Evolutionary conservation across 2,329 filamentous ascomycete genomes (phyloP).

Genomic region (Cladosporium sp.): DNA sequence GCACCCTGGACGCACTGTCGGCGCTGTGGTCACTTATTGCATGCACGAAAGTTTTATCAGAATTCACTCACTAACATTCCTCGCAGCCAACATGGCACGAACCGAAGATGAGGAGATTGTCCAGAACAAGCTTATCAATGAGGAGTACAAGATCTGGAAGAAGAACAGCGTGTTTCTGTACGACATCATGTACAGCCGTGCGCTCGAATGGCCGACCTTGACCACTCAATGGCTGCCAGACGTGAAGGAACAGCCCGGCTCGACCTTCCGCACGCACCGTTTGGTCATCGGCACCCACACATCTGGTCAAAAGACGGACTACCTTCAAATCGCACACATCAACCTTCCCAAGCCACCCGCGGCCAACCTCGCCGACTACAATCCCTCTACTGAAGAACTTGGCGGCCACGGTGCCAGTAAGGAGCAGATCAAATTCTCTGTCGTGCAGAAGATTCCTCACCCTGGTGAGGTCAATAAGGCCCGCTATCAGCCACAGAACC

Average conservation of each 20-base stretch:
- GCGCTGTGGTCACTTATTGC: not conserved
- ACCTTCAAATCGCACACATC: slow-evolving; percentile 90
- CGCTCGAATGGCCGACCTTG: slow-evolving; percentile 94
- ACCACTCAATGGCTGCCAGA: slow-evolving; percentile 99
- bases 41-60: not conserved
- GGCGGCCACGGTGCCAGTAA: slow-evolving; percentile 82
- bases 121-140: slow-evolving; percentile 89
- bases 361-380: slow-evolving; percentile 75
- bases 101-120: slow-evolving; percentile 38
- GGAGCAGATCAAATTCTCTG: slow-evolving; percentile 80
- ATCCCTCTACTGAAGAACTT: slow-evolving; percentile 88
- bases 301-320: slow-evolving; percentile 80
- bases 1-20: not conserved
- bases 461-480: slow-evolving; percentile 98
- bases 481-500: slow-evolving; percentile 95
- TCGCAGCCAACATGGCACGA: not conserved
- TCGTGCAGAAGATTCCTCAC: slow-evolving; percentile 95
- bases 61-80: not conserved
- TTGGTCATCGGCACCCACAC: slow-evolving; percentile 94
- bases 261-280: slow-evolving; percentile 83
- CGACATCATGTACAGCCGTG: slow-evolving; percentile 92
- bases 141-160: slow-evolving; percentile 99
- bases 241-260: slow-evolving; percentile 79
- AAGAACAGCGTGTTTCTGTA: slow-evolving; percentile 99
- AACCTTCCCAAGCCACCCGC: slow-evolving; percentile 78